phyloP scores from a whole-genome alignment of 768 basidiomycete genomes.

The Daedaleopsis nitida region DNA sequence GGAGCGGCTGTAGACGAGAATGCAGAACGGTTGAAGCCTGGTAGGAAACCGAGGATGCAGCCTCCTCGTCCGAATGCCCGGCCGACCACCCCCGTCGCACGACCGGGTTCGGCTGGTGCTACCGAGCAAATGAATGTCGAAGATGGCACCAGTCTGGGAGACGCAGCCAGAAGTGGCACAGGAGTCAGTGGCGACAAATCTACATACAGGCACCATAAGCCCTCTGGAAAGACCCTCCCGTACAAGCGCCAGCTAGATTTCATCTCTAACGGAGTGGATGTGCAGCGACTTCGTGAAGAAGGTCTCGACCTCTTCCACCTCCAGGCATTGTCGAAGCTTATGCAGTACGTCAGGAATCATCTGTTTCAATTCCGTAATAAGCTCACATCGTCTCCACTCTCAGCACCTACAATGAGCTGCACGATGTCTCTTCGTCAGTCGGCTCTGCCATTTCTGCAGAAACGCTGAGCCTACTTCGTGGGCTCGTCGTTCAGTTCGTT shows the following conservation, averaged over 20 bases:
- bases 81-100: neutral
- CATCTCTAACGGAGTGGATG: constrained; percentile 46
- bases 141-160: neutral
- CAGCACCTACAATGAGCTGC: constrained; percentile 35
- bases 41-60: constrained; percentile 31
- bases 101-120: neutral
- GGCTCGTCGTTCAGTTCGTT: constrained; percentile 51
- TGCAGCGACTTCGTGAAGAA: constrained; percentile 39
- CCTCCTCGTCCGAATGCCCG: neutral
- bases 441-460: constrained; percentile 46
- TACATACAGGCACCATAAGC: constrained; percentile 19
- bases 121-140: neutral
- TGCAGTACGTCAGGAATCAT: constrained; percentile 37
- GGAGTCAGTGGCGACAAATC: no score
- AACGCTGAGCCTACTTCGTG: constrained; percentile 48
- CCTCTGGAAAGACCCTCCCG: constrained; percentile 45
- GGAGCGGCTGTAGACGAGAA: constrained; percentile 38
- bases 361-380: neutral
- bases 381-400: neutral
- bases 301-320: constrained; percentile 55
- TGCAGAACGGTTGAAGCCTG: constrained; percentile 41
- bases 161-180: no score
- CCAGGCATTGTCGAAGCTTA: constrained; percentile 37
- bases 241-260: constrained; percentile 49
- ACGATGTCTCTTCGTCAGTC: constrained; percentile 28